Conservation (phyloP, 2,329 filamentous ascomycete species). For the Triangularia verruculosa region DNA sequence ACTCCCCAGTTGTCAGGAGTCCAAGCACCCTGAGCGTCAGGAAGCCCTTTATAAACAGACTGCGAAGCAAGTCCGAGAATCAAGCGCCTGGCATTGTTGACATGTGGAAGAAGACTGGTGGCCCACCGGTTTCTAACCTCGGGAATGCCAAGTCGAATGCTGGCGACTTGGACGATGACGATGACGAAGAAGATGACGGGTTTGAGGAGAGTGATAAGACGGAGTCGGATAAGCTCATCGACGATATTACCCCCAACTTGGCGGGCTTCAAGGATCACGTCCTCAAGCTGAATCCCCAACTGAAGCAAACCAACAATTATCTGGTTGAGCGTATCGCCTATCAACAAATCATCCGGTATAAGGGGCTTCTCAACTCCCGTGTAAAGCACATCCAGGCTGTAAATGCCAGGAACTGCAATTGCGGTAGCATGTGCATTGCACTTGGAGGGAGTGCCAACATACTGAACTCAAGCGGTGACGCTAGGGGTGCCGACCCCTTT, state of each 20-base stretch:
- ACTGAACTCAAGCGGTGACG: conserved; percentile 58
- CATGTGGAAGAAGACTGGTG: conserved; percentile 52
- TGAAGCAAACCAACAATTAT: conserved; percentile 54
- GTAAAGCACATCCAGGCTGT: conserved; percentile 66
- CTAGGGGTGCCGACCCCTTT: conserved; percentile 56
- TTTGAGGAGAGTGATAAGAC: conserved; percentile 61
- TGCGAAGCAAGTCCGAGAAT: conserved; percentile 53
- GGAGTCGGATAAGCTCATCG: conserved; percentile 59
- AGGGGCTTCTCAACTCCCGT: conserved; percentile 66
- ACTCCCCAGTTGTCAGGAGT: conserved; percentile 53
- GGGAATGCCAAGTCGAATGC: conserved; percentile 33
- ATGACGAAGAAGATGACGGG: conserved; percentile 56
- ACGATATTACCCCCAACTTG: conserved; percentile 67
- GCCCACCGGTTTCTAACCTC: conserved; percentile 51
- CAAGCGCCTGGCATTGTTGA: conserved; percentile 44
- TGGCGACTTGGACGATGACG: conserved; percentile 47
- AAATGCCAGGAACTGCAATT: conserved; percentile 53
- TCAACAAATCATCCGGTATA: conserved; percentile 78
- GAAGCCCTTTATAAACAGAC: conserved; percentile 53
- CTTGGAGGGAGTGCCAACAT: conserved; percentile 64
- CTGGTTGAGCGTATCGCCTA: conserved; percentile 78
- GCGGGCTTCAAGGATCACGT: conserved; percentile 77
- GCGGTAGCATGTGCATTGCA: conserved; percentile 60
- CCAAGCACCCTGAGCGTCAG: conserved; percentile 46
- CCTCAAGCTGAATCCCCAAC: conserved; percentile 67